Conservation (phyloP, 352 stramenopile genomes). For the Aphanomyces euteiches region DNA sequence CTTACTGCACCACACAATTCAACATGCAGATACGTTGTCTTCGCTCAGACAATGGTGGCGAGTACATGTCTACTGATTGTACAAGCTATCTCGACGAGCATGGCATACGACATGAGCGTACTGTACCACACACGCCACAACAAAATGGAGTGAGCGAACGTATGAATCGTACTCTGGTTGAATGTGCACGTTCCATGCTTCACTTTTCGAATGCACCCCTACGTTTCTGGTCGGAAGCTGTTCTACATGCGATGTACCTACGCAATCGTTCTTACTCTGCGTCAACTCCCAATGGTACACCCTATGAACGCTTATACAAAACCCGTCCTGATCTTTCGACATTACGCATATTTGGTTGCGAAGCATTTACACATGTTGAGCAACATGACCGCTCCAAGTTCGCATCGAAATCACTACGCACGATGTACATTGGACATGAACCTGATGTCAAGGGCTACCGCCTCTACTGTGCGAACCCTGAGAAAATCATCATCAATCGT, state of each 20-base stretch:
- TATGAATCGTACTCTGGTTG: slow-evolving; percentile 1
- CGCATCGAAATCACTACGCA: background rate
- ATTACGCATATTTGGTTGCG: background rate
- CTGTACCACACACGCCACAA: background rate
- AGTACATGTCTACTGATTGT: background rate
- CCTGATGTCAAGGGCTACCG: background rate
- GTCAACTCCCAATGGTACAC: background rate
- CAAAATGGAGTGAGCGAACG: slow-evolving; percentile 3
- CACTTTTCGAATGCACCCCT: background rate
- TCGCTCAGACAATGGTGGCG: slow-evolving; percentile 4
- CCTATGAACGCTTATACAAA: background rate
- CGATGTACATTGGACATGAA: slow-evolving; percentile 5
- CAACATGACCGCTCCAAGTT: slow-evolving; percentile 8
- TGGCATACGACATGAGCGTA: background rate
- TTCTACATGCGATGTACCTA: background rate
- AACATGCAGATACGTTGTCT: background rate
- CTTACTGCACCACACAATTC: slow-evolving; percentile 1
- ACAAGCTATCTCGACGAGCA: background rate
- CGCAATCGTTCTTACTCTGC: slow-evolving; percentile 1
- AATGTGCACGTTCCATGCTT: slow-evolving; percentile 4
- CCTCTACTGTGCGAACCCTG: background rate
- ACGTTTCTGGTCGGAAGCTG: background rate
- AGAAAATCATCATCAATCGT: slow-evolving; percentile 2
- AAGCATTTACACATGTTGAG: background rate
- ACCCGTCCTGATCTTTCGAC: background rate